These are phyloP conservation scores for Hypomyces perniciosus DNA, from an alignment of 2,329 filamentous ascomycete genomes.

Conservation along the genomic window DNA sequence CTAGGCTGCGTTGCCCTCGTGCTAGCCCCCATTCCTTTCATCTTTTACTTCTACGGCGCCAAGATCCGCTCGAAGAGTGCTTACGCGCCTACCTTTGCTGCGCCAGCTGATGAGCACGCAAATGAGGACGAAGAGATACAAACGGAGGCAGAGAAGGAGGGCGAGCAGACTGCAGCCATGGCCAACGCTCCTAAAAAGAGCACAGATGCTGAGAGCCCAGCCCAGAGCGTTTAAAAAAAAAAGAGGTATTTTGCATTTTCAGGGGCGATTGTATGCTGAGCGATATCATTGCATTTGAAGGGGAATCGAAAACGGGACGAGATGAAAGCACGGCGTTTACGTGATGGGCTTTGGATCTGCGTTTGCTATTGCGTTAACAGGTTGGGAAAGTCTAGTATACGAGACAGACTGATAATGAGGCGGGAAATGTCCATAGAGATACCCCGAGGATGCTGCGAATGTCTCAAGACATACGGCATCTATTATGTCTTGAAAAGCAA, in stretches of 20 bases:
- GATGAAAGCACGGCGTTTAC: too few relatives aligned
- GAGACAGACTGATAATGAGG: too few relatives aligned
- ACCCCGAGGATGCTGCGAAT: too few relatives aligned
- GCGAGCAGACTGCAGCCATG: conserved; percentile 27
- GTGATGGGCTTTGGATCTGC: too few relatives aligned
- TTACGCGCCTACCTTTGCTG: conserved; percentile 45
- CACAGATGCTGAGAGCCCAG: conserved; percentile 18
- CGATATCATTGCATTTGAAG: too few relatives aligned
- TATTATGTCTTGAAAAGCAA: too few relatives aligned
- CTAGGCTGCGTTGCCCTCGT: conserved; percentile 53
- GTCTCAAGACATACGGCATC: too few relatives aligned
- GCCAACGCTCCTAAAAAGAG: conserved; percentile 29
- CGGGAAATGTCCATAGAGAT: too few relatives aligned
- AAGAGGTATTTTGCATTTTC: not conserved
- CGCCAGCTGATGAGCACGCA: conserved; percentile 16
- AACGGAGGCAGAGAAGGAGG: conserved; percentile 30
- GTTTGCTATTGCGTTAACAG: too few relatives aligned
- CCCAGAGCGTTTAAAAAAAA: conserved; percentile 14
- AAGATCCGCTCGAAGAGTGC: conserved; percentile 49
- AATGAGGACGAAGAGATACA: conserved; percentile 17
- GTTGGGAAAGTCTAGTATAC: too few relatives aligned
- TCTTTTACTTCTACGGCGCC: conserved; percentile 56
- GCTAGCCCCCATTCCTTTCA: conserved; percentile 56
- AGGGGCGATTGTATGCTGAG: not conserved
- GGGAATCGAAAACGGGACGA: too few relatives aligned